phyloP scores from a whole-genome alignment of 768 basidiomycete genomes.

The Termitomyces sp. region DNA sequence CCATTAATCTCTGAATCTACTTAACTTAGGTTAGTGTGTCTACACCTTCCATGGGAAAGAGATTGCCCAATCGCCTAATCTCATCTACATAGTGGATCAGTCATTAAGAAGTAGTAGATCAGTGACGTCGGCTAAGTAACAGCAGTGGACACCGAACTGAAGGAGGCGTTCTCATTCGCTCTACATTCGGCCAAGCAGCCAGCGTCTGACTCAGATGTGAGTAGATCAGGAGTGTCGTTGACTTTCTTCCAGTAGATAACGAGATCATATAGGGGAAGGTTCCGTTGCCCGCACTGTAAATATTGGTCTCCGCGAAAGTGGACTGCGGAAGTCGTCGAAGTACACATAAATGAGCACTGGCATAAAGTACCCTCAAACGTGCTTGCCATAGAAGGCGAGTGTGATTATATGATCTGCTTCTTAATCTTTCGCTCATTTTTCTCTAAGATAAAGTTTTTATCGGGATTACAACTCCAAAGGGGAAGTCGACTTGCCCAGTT shows the following conservation, averaged over 20 bases:
- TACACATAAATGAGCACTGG: neutral
- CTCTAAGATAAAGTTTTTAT: neutral
- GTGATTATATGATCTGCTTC: neutral
- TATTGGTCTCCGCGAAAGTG: neutral
- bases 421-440: neutral
- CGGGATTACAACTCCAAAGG: rapidly evolving
- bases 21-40: too few species aligned
- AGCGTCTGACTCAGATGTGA: neutral
- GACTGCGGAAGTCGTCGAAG: neutral
- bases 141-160: neutral
- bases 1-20: too few species aligned
- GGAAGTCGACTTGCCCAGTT: neutral
- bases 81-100: too few species aligned
- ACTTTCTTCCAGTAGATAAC: neutral
- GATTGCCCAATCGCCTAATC: too few species aligned
- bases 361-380: neutral
- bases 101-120: too few species aligned
- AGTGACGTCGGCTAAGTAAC: too few species aligned
- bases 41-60: too few species aligned
- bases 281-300: neutral
- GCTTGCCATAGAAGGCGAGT: neutral
- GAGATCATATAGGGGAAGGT: neutral
- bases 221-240: neutral
- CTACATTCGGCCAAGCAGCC: neutral
- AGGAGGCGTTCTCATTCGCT: neutral